Conservation (phyloP, 2,329 filamentous ascomycete species). For the Chaetomium olivaceum region DNA sequence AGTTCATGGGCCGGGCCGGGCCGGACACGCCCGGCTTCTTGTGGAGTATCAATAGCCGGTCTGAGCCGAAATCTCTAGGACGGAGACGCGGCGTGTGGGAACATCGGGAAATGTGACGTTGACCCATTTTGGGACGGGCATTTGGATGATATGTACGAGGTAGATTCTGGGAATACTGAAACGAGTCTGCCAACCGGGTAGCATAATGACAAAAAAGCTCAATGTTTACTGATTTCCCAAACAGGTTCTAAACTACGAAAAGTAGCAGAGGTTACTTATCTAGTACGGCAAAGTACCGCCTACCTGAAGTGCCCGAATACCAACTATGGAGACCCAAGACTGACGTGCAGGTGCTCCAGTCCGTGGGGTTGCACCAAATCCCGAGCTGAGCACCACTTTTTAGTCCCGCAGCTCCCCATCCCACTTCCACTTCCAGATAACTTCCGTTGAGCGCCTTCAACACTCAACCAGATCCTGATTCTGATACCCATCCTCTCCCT, state of each 20-base stretch:
- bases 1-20: conserved; percentile 7
- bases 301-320: background rate
- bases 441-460: conserved; percentile 2
- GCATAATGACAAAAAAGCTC: background rate
- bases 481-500: conserved; percentile 1
- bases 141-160: background rate
- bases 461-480: conserved; percentile 1
- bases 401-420: conserved; percentile 29
- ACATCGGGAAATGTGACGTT: conserved; percentile 1
- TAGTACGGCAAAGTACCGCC: background rate
- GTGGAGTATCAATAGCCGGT: conserved; percentile 18
- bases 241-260: background rate
- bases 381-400: conserved; percentile 23
- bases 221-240: background rate
- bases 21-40: conserved; percentile 18
- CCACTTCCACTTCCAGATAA: conserved; percentile 14
- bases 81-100: conserved; percentile 1
- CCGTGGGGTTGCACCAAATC: background rate
- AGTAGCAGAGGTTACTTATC: background rate
- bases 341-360: background rate
- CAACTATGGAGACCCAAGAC: background rate
- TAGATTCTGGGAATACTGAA: background rate
- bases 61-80: conserved; percentile 18
- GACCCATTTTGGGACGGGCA: background rate
- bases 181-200: background rate